phyloP scores from a whole-genome alignment of 2,329 filamentous ascomycete genomes.

The Ophiostoma sp. region DNA sequence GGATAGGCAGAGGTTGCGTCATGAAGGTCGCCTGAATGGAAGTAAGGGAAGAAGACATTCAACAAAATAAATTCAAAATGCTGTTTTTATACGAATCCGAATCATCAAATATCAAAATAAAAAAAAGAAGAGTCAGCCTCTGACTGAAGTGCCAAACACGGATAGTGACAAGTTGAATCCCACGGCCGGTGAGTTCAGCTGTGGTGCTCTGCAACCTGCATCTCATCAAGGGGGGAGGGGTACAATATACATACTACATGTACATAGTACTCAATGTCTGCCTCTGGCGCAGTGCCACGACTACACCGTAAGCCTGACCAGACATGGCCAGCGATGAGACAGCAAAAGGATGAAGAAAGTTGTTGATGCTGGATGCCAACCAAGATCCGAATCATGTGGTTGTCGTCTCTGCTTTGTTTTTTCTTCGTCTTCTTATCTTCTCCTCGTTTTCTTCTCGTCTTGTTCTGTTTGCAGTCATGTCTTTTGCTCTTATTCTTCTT shows the following conservation, averaged over 20 bases:
- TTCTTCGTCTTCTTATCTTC: background rate
- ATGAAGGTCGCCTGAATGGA: background rate
- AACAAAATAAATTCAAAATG: too few species aligned
- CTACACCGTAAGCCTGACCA: background rate
- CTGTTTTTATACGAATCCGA: too few species aligned
- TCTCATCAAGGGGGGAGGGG: background rate
- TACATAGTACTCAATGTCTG: background rate
- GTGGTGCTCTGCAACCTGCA: background rate
- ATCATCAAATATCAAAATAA: background rate
- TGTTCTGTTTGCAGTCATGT: background rate
- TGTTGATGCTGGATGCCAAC: background rate
- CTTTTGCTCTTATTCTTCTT: background rate
- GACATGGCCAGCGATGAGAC: background rate
- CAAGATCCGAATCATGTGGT: constrained; percentile 6
- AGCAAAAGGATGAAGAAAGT: background rate
- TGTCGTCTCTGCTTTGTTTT: constrained; percentile 1
- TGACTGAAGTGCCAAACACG: background rate
- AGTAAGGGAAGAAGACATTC: too few species aligned
- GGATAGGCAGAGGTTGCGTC: background rate
- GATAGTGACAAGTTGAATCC: constrained; percentile 7
- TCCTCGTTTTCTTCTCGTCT: background rate
- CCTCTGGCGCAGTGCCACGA: background rate
- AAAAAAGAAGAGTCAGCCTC: background rate
- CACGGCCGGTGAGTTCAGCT: constrained; percentile 7
- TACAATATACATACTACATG: background rate